phyloP scores from a whole-genome alignment of 2,329 filamentous ascomycete genomes.

The Arthroderma uncinatum region DNA sequence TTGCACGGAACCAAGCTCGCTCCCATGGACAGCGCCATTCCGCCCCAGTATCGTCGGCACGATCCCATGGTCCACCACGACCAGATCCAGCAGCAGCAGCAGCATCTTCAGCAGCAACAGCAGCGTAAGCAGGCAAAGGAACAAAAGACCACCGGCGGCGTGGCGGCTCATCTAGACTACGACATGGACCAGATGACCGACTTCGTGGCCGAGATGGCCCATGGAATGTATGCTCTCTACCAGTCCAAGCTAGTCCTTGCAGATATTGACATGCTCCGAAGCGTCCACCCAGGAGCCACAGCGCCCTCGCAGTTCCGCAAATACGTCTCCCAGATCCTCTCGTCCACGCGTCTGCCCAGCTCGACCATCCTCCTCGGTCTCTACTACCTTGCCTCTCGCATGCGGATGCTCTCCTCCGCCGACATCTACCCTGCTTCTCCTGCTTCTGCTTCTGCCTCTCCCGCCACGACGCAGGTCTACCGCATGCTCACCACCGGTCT shows the following conservation, averaged over 20 bases:
- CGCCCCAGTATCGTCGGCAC: conserved; percentile 33
- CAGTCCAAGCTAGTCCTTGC: conserved; percentile 45
- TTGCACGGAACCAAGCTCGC: conserved; percentile 33
- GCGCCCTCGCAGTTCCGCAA: conserved; percentile 71
- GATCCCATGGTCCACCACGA: conserved; percentile 20
- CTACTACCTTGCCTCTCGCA: conserved; percentile 74
- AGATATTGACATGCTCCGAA: conserved; percentile 53
- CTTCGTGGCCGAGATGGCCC: conserved; percentile 83
- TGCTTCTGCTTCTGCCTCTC: neutral
- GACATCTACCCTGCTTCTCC: conserved; percentile 41
- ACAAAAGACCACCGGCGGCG: conserved; percentile 65
- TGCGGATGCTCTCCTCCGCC: conserved; percentile 58
- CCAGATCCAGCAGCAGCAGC: neutral
- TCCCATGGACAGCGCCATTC: conserved; percentile 32
- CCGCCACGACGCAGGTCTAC: conserved; percentile 60
- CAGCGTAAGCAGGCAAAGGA: conserved; percentile 39
- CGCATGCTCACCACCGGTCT: conserved; percentile 76
- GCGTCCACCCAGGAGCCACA: conserved; percentile 50
- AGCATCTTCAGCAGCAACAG: conserved; percentile 19
- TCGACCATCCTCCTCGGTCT: conserved; percentile 84
- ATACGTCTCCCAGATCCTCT: conserved; percentile 82
- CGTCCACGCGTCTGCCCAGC: conserved; percentile 77
- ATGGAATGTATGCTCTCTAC: conserved; percentile 55
- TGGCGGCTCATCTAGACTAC: conserved; percentile 89
- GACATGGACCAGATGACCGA: conserved; percentile 94